Percentiles rank a stretch among this genome's conserved stretches.
Conservation (phyloP, 2,329 filamentous ascomycete genomes). For the Helotiales sp. region DNA sequence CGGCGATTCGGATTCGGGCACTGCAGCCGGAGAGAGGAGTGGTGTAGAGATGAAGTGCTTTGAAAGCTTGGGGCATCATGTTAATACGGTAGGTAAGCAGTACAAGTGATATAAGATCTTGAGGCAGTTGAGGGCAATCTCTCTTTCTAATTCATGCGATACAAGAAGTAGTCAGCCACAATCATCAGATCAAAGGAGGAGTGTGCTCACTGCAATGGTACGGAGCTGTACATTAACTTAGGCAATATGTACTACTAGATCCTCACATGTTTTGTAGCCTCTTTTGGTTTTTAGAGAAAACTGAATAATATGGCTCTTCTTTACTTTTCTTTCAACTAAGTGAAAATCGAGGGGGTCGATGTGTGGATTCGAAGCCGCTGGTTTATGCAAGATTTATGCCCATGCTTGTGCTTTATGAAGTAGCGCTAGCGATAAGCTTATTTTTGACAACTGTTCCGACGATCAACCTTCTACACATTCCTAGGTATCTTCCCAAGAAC, state of each 20-base stretch:
- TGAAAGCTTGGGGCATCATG: slow-evolving; percentile 5
- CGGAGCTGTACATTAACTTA: no score
- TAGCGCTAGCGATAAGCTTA: slow-evolving; percentile 9
- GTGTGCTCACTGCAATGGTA: no score
- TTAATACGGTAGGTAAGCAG: no score
- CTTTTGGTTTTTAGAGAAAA: neutral
- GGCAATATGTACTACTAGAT: no score
- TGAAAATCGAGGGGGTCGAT: neutral
- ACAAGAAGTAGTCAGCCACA: neutral
- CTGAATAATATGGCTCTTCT: no score
- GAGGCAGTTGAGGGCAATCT: no score
- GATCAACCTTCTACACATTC: neutral
- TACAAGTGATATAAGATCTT: no score
- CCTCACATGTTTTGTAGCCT: neutral
- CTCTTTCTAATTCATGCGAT: no score
- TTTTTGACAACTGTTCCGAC: neutral
- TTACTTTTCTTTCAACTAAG: neutral
- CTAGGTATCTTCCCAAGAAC: neutral
- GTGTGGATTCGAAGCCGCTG: neutral
- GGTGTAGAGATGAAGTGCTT: slow-evolving; percentile 20
- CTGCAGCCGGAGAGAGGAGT: slow-evolving; percentile 24
- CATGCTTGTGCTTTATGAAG: neutral
- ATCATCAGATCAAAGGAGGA: neutral
- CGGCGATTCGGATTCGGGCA: slow-evolving; percentile 22
- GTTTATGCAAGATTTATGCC: slow-evolving; percentile 10